A percentile compares a stretch with the other conserved stretches of the same genome.
These are phyloP conservation scores for Paramecium sexaurelia DNA, from an alignment of 73 alveolate species.

Conservation along the genomic window DNA sequence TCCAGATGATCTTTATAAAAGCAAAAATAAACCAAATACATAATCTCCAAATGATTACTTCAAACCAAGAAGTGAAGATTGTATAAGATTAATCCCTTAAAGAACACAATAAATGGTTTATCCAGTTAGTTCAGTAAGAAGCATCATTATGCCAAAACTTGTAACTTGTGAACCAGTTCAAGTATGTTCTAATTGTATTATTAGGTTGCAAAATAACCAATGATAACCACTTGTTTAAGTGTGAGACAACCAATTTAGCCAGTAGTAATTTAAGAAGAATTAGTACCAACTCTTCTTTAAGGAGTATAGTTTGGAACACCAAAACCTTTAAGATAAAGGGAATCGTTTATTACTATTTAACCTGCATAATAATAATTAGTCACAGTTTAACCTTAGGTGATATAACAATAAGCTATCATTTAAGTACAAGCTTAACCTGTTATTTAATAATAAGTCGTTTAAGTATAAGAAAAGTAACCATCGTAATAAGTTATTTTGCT, in stretches of 20 bases:
- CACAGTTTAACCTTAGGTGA: neutral
- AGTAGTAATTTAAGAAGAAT: neutral
- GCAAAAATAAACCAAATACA: neutral
- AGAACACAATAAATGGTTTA: neutral
- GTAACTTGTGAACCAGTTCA: neutral
- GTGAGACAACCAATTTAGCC: neutral
- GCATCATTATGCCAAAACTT: neutral
- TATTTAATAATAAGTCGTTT: neutral
- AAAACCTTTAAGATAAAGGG: neutral
- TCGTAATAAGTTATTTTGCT: neutral
- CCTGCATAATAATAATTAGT: neutral
- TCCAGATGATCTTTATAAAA: neutral
- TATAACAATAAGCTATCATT: neutral
- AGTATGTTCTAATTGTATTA: neutral
- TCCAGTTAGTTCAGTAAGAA: neutral
- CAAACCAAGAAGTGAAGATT: neutral
- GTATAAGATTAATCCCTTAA: neutral
- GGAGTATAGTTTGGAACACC: neutral
- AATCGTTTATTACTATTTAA: neutral
- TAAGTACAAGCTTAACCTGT: neutral
- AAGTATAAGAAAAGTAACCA: neutral
- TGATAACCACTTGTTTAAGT: neutral
- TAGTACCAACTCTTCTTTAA: neutral
- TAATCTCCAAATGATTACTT: neutral
- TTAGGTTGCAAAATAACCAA: neutral